Evolutionary conservation across 2,329 filamentous ascomycete species (phyloP).

Genomic region (Penicillium hesseltinei): DNA sequence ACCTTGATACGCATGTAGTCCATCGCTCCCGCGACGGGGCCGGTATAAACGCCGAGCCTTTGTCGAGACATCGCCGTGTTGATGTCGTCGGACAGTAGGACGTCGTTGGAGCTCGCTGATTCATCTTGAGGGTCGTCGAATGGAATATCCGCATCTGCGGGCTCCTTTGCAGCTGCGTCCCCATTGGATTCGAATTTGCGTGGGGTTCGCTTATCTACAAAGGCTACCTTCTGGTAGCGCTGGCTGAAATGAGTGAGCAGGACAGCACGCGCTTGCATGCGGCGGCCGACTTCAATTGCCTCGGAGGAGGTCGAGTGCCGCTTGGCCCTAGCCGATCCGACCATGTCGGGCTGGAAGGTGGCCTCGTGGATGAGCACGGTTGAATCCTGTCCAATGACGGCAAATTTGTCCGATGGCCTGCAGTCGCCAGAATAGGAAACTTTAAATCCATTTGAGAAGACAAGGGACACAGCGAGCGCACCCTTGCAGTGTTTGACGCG

Average conservation of each 20-base stretch:
- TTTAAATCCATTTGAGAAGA: conserved; percentile 77
- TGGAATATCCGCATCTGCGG: conserved; percentile 25
- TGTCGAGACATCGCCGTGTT: conserved; percentile 2
- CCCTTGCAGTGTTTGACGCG: conserved; percentile 75
- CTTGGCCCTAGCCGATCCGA: conserved; percentile 76
- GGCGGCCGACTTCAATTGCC: conserved; percentile 71
- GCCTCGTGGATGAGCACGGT: conserved; percentile 93
- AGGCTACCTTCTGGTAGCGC: conserved; percentile 75
- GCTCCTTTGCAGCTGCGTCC: conserved; percentile 10
- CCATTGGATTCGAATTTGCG: conserved; percentile 12
- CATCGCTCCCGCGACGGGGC: conserved; percentile 60
- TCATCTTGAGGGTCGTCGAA: conserved; percentile 29
- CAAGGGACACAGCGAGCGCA: conserved; percentile 72
- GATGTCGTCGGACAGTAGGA: conserved; percentile 17
- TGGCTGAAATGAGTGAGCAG: conserved; percentile 95
- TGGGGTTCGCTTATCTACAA: conserved; percentile 38
- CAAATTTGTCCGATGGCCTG: conserved; percentile 70
- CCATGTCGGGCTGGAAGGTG: conserved; percentile 86
- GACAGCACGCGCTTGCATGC: conserved; percentile 77
- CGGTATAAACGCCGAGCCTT: conserved; percentile 17
- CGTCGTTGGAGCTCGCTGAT: neutral
- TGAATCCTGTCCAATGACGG: conserved; percentile 66
- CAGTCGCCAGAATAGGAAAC: conserved; percentile 94
- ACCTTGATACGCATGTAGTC: conserved; percentile 64
- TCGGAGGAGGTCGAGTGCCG: conserved; percentile 87